Evolutionary conservation across 2,329 filamentous ascomycete species (phyloP), one percentile per base, ranked within the genome.

Genomic region (Fusarium sp.): DNA sequence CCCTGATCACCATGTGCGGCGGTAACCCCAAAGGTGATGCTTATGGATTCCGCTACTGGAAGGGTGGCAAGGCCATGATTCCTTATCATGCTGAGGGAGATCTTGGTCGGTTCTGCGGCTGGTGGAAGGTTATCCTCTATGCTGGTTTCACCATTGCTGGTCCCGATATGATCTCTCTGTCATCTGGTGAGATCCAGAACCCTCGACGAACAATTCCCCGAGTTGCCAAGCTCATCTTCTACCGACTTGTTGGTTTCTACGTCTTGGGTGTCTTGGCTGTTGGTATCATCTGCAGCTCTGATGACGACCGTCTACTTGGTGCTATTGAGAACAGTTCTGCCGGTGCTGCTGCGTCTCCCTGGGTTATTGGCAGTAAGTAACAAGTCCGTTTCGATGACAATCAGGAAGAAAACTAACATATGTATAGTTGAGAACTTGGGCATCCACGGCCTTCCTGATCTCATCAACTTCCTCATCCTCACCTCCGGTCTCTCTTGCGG

Each of bases 171-270:
- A 88, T 92, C 65, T 81, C 84, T 28, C 84, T 88, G 49, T 80
- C 83, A 2, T 79, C 81, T 3, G 83, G 82, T 44, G 90, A 92
- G 78, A 86, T 89, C 19, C 85, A 89, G 72, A 90, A 91, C 74
- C 90, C 90, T 3, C 85, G 90, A 42, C 78, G 80, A 24, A 86
- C 88, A 31, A 88, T 94, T 78, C 91, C 91, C 1, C 86, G 85
- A 60, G 91, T 91, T 2, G 92, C 87, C 80, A 92, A 92, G 68
- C 88, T 89, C 45, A 89, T 93, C 34, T 93, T 93, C 79, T 92
- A 91, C 77, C 89, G 92, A 49, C 82, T 94, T 33, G 90, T 89
- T 1, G 80, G 85, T 2, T 93, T 94, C 80, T 93, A 93, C 78
- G 85, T 93, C n/a, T 82, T 93, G 76, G 68, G 82, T 83, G 85